phyloP scores from a whole-genome alignment of 2,329 filamentous ascomycete genomes.

The Colletotrichum somersetense region DNA sequence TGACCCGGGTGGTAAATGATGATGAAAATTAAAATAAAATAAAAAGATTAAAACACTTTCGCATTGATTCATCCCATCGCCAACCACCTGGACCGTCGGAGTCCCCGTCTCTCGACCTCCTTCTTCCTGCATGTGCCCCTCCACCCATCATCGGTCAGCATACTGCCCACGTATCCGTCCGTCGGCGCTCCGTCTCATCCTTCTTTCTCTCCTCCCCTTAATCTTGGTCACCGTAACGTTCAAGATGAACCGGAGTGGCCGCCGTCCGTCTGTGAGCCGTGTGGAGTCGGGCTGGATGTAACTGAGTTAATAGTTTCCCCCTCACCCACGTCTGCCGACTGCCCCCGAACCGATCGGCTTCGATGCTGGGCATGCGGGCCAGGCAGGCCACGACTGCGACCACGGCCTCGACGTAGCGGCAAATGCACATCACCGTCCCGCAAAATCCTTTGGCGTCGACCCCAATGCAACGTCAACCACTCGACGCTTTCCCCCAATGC shows the following conservation, averaged over 20 bases:
- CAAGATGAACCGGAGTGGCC: not conserved
- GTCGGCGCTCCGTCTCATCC: not conserved
- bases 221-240: not conserved
- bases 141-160: conserved; percentile 7
- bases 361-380: not conserved
- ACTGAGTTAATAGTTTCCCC: not conserved
- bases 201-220: not conserved
- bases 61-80: conserved; percentile 1
- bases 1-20: not conserved
- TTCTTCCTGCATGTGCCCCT: conserved; percentile 17
- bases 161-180: not conserved
- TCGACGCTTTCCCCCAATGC: not conserved
- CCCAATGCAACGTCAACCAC: conserved; percentile 27
- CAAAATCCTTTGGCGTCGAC: conserved; percentile 19
- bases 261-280: not conserved
- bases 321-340: not conserved
- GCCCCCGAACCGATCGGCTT: conserved; percentile 9
- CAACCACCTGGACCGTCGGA: conserved; percentile 13
- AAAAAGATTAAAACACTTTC: not conserved
- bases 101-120: conserved; percentile 25
- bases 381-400: not conserved
- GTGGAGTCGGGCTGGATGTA: conserved; percentile 1
- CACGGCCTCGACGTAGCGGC: conserved; percentile 8
- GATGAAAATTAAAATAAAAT: no score
- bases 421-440: conserved; percentile 29